Conservation (phyloP, 345 rosid species). For the Eucalyptus pauciflora region DNA sequence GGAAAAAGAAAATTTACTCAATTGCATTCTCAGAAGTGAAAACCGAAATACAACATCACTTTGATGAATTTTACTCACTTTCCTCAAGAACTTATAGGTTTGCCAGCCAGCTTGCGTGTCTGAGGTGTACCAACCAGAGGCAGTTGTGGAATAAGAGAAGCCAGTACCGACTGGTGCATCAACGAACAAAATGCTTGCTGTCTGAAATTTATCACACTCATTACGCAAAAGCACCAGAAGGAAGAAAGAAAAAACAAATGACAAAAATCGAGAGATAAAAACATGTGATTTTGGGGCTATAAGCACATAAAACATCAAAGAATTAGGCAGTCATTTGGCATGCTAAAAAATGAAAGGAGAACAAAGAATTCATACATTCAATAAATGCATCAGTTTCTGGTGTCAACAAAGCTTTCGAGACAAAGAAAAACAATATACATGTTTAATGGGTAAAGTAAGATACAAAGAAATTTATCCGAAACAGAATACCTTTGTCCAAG, state of each 20-base stretch:
- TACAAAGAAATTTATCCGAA: background rate
- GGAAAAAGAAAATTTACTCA: too few species aligned
- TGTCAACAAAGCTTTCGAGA: background rate
- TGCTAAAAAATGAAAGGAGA: background rate
- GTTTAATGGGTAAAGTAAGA: background rate
- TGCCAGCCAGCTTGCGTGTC: too few species aligned
- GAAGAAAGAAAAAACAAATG: background rate
- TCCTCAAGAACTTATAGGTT: too few species aligned
- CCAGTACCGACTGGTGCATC: too few species aligned
- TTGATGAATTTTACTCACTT: too few species aligned
- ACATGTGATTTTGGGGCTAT: background rate
- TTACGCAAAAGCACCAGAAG: background rate
- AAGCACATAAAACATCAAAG: background rate
- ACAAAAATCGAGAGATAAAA: background rate
- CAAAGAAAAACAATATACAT: background rate
- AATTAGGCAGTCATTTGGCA: background rate
- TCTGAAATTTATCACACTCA: too few species aligned
- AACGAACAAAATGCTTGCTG: too few species aligned
- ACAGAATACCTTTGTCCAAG: constrained; percentile 21
- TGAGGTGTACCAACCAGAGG: too few species aligned
- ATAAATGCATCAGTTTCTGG: background rate
- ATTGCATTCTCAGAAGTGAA: too few species aligned
- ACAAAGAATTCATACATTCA: background rate
- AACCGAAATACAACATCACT: too few species aligned
- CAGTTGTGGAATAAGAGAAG: too few species aligned